These are phyloP conservation scores for Curvularia lunata DNA, from an alignment of 2,329 filamentous ascomycete species.

Conservation along the genomic window DNA sequence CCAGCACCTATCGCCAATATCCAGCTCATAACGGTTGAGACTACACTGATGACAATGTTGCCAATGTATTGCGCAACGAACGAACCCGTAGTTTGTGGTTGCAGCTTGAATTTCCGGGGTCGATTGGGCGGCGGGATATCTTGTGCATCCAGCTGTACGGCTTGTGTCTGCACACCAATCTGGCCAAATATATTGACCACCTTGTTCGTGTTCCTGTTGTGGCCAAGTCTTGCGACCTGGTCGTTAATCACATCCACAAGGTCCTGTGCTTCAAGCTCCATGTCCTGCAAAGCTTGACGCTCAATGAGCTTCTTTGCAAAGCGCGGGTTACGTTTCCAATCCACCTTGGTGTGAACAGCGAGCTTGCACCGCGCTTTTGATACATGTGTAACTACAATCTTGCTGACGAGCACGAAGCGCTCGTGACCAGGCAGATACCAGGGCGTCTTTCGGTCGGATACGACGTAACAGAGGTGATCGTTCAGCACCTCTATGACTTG, in stretches of 20 bases:
- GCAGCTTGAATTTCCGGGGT: conserved; percentile 52
- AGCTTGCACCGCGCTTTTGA: conserved; percentile 93
- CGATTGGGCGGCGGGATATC: conserved; percentile 48
- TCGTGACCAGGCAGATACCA: conserved; percentile 87
- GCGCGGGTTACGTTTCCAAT: conserved; percentile 71
- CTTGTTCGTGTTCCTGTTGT: conserved; percentile 75
- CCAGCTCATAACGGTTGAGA: conserved; percentile 80
- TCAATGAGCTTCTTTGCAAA: conserved; percentile 59
- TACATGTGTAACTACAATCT: conserved; percentile 91
- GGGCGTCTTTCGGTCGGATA: conserved; percentile 67
- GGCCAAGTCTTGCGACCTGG: conserved; percentile 75
- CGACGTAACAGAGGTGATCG: conserved; percentile 68
- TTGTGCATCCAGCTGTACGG: conserved; percentile 54
- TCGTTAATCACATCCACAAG: conserved; percentile 77
- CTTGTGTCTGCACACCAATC: conserved; percentile 71
- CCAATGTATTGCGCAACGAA: conserved; percentile 75
- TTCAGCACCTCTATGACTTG: conserved; percentile 78
- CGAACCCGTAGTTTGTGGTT: conserved; percentile 65
- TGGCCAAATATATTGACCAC: conserved; percentile 81
- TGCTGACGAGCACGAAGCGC: conserved; percentile 82
- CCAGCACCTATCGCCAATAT: conserved; percentile 70
- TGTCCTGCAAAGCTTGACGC: conserved; percentile 74
- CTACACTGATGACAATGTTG: conserved; percentile 76
- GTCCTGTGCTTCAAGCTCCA: conserved; percentile 73
- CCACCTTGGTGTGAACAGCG: conserved; percentile 84